These are phyloP conservation scores for Neostapfia colusana DNA, from an alignment of 176 grass and related monocot genomes.

Conservation along the genomic window DNA sequence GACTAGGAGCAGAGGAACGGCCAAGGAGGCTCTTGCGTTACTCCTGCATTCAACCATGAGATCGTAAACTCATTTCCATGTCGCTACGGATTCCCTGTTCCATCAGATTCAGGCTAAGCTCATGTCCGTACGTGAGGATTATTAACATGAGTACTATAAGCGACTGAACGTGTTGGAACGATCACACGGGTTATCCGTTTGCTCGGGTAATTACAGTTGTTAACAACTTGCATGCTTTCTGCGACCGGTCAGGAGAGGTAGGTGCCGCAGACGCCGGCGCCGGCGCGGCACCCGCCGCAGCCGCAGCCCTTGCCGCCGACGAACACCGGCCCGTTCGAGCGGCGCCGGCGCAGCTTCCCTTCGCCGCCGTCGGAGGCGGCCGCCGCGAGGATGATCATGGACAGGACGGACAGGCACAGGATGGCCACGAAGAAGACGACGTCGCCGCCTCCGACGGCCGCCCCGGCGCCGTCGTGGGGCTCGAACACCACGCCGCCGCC, in stretches of 20 bases:
- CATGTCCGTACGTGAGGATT: not conserved
- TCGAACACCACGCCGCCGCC: conserved; percentile 32
- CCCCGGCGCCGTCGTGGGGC: not conserved
- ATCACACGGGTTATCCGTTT: not conserved
- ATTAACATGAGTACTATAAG: not conserved
- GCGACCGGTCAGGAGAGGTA: conserved; percentile 64
- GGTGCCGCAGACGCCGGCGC: conserved; percentile 52
- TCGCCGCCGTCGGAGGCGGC: not conserved
- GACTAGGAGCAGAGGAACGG: no score
- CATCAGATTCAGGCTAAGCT: not conserved
- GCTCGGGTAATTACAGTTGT: not conserved
- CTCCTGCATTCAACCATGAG: not conserved
- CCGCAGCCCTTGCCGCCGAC: conserved; percentile 47
- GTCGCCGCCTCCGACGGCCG: conserved; percentile 25
- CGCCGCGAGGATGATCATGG: conserved; percentile 57
- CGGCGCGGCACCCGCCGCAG: conserved; percentile 49
- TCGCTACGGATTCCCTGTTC: not conserved
- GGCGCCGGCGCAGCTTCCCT: not conserved
- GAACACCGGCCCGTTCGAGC: conserved; percentile 40
- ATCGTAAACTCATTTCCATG: not conserved
- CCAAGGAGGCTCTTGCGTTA: not conserved
- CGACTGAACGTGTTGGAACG: not conserved
- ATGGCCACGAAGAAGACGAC: conserved; percentile 58
- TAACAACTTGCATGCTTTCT: no score
- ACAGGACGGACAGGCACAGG: conserved; percentile 48